Percentiles rank a stretch among this genome's conserved stretches.
Conservation (phyloP, 108 stramenopile species). For the Nannochloropsis granulata region DNA sequence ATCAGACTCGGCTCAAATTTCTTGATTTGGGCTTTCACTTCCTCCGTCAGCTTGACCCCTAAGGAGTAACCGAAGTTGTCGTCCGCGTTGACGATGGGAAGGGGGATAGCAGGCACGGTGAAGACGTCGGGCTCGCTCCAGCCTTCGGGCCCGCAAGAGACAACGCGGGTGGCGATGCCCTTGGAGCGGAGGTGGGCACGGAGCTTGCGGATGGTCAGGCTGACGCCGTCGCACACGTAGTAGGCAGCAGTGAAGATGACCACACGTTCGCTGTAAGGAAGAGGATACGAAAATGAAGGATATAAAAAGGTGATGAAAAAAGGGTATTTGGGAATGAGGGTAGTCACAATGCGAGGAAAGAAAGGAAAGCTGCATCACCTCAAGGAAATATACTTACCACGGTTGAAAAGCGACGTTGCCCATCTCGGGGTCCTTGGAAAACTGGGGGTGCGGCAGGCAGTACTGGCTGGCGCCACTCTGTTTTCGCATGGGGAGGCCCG, state of each 20-base stretch:
- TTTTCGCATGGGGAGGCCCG: too few species aligned
- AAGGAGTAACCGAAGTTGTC: conserved; percentile 1
- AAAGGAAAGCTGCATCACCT: too few species aligned
- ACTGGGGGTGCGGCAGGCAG: too few species aligned
- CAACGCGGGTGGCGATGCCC: background rate
- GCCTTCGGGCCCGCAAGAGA: background rate
- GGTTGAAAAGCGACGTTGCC: too few species aligned
- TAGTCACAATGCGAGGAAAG: too few species aligned
- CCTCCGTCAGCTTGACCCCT: conserved; percentile 5
- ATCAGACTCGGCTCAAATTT: conserved; percentile 1
- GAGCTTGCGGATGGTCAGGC: conserved; percentile 3
- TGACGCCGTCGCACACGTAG: conserved; percentile 16
- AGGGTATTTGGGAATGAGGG: too few species aligned
- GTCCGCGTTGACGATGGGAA: conserved; percentile 3
- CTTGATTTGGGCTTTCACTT: background rate
- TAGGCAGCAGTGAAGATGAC: conserved; percentile 13
- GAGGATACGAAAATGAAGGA: too few species aligned
- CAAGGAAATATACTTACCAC: too few species aligned
- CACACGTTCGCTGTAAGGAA: background rate
- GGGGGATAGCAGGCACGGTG: conserved; percentile 1
- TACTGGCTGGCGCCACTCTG: too few species aligned
- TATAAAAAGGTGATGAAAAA: too few species aligned
- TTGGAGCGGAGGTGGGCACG: background rate
- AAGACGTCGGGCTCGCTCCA: background rate
- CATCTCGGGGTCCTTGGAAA: too few species aligned